Base-by-base conservation (phyloP, 352 stramenopile species). In the Phytopythium delawarense region DNA sequence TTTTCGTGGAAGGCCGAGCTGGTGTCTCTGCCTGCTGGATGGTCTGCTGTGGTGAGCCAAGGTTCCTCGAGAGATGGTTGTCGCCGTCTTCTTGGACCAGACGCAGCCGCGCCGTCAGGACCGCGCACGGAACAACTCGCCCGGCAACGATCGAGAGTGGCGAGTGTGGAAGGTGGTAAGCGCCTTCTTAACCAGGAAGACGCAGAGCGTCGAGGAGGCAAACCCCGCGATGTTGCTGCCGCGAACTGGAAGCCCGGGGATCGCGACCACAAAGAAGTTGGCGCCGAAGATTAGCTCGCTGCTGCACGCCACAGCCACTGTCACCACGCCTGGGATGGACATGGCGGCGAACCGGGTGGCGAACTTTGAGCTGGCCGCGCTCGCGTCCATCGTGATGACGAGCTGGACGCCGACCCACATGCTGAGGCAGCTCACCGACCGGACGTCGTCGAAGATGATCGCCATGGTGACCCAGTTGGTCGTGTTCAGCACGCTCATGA, bases 401-500 rank as follows among this genome's bases (percentile, higher is more conserved):
- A 34, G 11, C 5, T 28, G 46, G 21, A n/a, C 18, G 1, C n/a
- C 46, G 18, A 15, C 9, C 46, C 21, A 53, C 46, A 34, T 28
- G 46, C 21, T 34, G 13, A 34, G 9, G 21, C 25, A 28, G 21
- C 11, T 34, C 25, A 53, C 4, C 46, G 46, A 12, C 15, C 46
- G 46, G 1, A 53, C 15, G 25, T 53, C 46, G 25, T 7, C 7
- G 46, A 53, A 53, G 25, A 53, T 34, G 13, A 53, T 15, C 8
- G 21, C 46, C 46, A 53, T 34, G 46, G 4, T 9, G 4, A 34
- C 21, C 46, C 46, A 53, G 25, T 53, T 53, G 16, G 71, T n/a
- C 4, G 67, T 64, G 56, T 63, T 74, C 57, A 76, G 63, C 21
- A 74, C 28, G 42, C 65, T 70, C 3, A 66, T 67, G 56, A 79